A percentile compares a stretch with the other conserved stretches of the same genome.
Conservation (phyloP, 2,329 filamentous ascomycete genomes). For the Huntiella bhutanensis region DNA sequence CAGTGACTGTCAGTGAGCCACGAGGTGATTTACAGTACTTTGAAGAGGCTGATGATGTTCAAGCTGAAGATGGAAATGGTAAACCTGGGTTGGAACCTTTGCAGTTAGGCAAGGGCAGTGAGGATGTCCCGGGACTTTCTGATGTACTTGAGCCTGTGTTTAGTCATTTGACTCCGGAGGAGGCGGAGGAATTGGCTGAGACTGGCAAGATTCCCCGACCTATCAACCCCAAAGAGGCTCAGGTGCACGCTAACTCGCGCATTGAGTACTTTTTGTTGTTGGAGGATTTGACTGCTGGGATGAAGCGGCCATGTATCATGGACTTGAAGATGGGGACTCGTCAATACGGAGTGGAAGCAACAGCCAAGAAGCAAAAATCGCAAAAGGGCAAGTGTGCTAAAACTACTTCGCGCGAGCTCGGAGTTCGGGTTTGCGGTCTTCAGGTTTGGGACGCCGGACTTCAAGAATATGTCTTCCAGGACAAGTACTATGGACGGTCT, state of each 20-base stretch:
- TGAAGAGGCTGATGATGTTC: constrained; percentile 72
- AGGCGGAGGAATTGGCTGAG: constrained; percentile 8
- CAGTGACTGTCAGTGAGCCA: constrained; percentile 49
- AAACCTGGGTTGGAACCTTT: neutral
- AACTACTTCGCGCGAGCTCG: constrained; percentile 80
- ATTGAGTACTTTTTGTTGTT: constrained; percentile 86
- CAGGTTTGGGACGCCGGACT: constrained; percentile 84
- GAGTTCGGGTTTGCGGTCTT: constrained; percentile 84
- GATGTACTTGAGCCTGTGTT: constrained; percentile 1
- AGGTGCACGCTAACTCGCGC: constrained; percentile 41
- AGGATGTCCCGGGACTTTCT: neutral
- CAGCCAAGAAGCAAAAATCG: constrained; percentile 78
- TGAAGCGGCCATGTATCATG: constrained; percentile 91
- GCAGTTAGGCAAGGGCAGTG: neutral
- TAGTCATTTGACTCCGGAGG: constrained; percentile 11
- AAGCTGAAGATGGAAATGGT: constrained; percentile 27
- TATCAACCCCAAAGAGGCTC: constrained; percentile 59
- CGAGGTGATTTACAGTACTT: constrained; percentile 75
- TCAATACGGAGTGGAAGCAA: constrained; percentile 86
- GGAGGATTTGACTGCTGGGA: constrained; percentile 87
- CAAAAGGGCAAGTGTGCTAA: constrained; percentile 82
- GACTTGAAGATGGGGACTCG: constrained; percentile 98
- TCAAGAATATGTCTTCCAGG: constrained; percentile 80
- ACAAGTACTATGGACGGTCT: constrained; percentile 90
- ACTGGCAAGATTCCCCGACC: constrained; percentile 33